Base-by-base conservation (phyloP, 1,284 basidiomycete species). In the Polyporus tsugae region DNA sequence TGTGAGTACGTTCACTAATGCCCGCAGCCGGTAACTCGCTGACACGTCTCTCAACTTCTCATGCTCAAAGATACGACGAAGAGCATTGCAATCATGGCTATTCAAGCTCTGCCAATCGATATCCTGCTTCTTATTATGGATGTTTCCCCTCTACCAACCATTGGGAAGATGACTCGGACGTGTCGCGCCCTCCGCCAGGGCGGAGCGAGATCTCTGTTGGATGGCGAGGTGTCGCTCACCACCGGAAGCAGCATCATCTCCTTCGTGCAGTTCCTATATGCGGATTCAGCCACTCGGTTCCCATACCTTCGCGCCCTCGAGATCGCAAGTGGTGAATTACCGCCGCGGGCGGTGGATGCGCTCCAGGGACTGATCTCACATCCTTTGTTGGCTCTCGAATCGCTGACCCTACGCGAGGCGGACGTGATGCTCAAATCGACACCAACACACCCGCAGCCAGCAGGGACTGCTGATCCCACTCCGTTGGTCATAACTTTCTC, bases 131-230 rank as follows among this genome's bases (percentile, higher is more conserved):
- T 63, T 25, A 60, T 72, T 42, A 57, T 70, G 66, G 63, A 60
- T 9, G 5, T 55, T 17, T 52, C 62, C 0, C 25, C 29, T 0
- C 63, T 36, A 4, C 11, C n/a, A 4, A 44, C 55, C 25, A 62
- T 62, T 10, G n/a, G 46, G n/a, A 62, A 38, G 17, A 60, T 68
- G 63, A 68, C 68, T 57, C 44, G 60, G 38, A 68, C 69, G 6
- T 72, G 69, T n/a, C 68, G 61, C n/a, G 38, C 63, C 2, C 57
- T 72, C 10, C 66, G 66, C 15, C 38, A 44, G 5, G 46, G 39
- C 17, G 69, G 68, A 25, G 63, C 64, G 3, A 62, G 64, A 25
- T 55, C 63, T 11, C 68, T 72, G 42, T 52, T 72, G 33, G 60
- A 61, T n/a, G 38, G 33, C 4, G 68, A 63, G 4, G 63, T 66